Evolutionary conservation across 495 filamentous ascomycete genomes (phyloP), one percentile per base, ranked within the genome.

Genomic region (Staphylotrichum longicolle): DNA sequence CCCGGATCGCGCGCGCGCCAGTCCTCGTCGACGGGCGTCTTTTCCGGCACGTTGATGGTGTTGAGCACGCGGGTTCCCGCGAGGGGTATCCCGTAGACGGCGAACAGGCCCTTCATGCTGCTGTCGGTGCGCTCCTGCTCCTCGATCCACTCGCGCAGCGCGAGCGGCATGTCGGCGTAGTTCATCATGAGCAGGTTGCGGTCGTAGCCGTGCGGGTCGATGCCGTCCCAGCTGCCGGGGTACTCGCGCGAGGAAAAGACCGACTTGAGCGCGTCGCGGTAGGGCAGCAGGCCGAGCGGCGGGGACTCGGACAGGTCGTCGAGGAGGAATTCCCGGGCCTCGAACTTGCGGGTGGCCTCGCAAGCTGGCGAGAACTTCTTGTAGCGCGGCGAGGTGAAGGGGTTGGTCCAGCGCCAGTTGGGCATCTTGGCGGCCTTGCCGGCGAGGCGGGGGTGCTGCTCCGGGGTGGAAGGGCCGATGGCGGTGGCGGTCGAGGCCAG

Each of bases 61-160:
- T 60, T 40, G 4, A 42, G 3, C 7, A 62, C 67, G 14, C 50
- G 32, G 9, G 55, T 44, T 0, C 58, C 68, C 12, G 30, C 54
- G 7, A 30, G 10, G 3, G 68, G 60, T 41, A 55, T 59, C 6
- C 52, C 41, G 41, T 68, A 74, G 3, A 75, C 64, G 9, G 68
- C 73, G 58, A 67, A 75, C 37, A 75, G 45, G 0, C 73, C 72
- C 53, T 63, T 64, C 1, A 63, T 67, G 0, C 54, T 27, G 2
- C 63, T 64, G n/a, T 60, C 45, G 10, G 44, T 63, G 7, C 68
- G 63, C 50, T 73, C 72, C 59, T 70, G 67, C 54, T 70, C 66
- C 66, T 75, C 73, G 52, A 75, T 75, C 73, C 73, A 75, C 65
- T 72, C 66, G 44, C 70, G 60, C 57, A 74, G 70, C 20, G 33